Base-by-base conservation (phyloP, 2,329 filamentous ascomycete species). In the Alternaria novae-zelandiae region DNA sequence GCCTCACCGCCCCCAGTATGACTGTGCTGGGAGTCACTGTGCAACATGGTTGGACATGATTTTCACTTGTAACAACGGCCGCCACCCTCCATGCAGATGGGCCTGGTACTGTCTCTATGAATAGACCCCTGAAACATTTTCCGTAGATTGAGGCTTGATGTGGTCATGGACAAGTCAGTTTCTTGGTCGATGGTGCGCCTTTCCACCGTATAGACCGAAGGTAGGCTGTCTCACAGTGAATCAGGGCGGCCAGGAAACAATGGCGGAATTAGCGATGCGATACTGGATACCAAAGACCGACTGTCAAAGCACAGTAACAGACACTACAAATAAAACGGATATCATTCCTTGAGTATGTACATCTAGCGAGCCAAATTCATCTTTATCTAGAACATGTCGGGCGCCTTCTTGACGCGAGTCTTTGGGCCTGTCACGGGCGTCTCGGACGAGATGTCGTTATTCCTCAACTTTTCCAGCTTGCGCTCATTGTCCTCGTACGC, bases 401-500 rank as follows among this genome's bases (percentile, higher is more conserved):
- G 61, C 30, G 68, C 67, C 64, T 73, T 72, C 62, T 67, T 67
- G 25, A 71, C 60, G 50, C 69, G 61, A 9, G 57, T 65, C 67
- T 67, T 73, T 17, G 36, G 36, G 64, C 61, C 62, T 21, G 67
- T 65, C 23, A 74, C 69, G 10, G 76, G 76, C 70, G 76, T 73
- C 69, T 79, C 76, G n/a, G 70, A 64, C 68, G 74, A 76, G 69
- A 78, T 72, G 20, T 73, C 62, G 55, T 73, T 69, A 57, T 75
- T 74, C 61, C 74, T 68, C 21, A 79, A 63, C 12, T 80, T 79
- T 74, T 80, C 77, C 62, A 86, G 78, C 78, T 87, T 88, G 74
- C 82, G 82, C 75, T 85, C 85, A 64, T 90, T 86, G 62, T 83
- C 83, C 63, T 86, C 85, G 74, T 82, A 80, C 61, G 87, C 85